A percentile compares a stretch with the other conserved stretches of the same genome.
Evolutionary conservation across 768 basidiomycete species (phyloP).

Genomic region (Tricholoma furcatifolium): DNA sequence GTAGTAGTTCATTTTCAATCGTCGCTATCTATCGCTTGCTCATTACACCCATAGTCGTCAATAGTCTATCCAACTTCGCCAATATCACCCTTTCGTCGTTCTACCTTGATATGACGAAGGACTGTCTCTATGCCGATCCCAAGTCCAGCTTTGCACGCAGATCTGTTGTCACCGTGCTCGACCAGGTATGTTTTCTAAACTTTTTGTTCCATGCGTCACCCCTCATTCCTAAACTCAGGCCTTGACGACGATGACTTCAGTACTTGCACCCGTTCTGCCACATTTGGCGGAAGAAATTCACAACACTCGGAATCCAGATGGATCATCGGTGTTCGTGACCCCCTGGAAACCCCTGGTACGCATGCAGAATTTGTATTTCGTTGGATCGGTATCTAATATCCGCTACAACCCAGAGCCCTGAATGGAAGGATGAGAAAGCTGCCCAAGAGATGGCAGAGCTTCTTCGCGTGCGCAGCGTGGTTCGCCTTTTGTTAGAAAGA

Average conservation of each 20-base stretch:
- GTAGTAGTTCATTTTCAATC: constrained; percentile 47
- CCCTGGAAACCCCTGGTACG: constrained; percentile 69
- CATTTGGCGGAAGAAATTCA: constrained; percentile 91
- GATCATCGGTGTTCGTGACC: constrained; percentile 64
- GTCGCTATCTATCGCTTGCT: constrained; percentile 4
- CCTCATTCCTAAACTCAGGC: constrained; percentile 39
- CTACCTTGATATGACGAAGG: constrained; percentile 92
- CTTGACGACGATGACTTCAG: constrained; percentile 60
- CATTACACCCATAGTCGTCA: constrained; percentile 52
- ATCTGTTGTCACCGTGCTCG: constrained; percentile 67
- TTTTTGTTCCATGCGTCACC: constrained; percentile 8
- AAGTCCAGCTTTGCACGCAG: constrained; percentile 51
- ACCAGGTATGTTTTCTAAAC: constrained; percentile 44
- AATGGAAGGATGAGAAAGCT: constrained; percentile 62
- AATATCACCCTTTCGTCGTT: constrained; percentile 85
- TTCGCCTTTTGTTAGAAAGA: constrained; percentile 70
- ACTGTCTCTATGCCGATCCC: constrained; percentile 78
- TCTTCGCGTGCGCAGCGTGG: constrained; percentile 56
- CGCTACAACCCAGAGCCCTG: constrained; percentile 36
- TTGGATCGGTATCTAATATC: neutral
- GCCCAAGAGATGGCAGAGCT: constrained; percentile 64
- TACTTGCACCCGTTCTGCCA: constrained; percentile 85
- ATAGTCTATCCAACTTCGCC: constrained; percentile 70
- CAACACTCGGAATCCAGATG: constrained; percentile 36
- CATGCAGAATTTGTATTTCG: neutral